A percentile compares a stretch with the other conserved stretches of the same genome.
These are phyloP conservation scores for Digitaria exilis DNA, from an alignment of 202 grass and related monocot genomes.

Conservation along the genomic window DNA sequence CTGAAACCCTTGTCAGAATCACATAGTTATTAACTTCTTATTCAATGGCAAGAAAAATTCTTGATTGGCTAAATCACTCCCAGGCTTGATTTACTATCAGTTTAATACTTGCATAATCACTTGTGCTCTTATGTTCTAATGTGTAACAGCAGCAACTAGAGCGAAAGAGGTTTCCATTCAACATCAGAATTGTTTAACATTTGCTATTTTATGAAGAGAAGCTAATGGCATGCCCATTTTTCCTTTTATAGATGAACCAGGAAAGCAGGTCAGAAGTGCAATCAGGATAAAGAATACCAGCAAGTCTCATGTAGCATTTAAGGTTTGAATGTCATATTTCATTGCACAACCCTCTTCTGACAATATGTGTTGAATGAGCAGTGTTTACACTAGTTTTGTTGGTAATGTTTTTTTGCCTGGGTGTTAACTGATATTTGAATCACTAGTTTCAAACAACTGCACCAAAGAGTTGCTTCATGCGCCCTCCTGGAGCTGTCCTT, in stretches of 20 bases:
- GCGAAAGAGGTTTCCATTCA: not conserved
- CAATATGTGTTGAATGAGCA: conserved; percentile 5
- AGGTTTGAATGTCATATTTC: conserved; percentile 55
- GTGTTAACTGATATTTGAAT: conserved; percentile 41
- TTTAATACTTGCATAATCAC: conserved; percentile 10
- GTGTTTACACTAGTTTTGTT: conserved; percentile 27
- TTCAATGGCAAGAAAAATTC: conserved; percentile 22
- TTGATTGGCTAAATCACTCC: conserved; percentile 14
- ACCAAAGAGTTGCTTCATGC: conserved; percentile 98
- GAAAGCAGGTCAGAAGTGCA: conserved; percentile 91
- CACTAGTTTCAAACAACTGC: conserved; percentile 98
- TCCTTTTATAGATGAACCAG: conserved; percentile 81
- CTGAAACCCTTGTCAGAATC: not conserved
- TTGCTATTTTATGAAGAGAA: conserved; percentile 17
- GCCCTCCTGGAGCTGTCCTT: conserved; percentile 91
- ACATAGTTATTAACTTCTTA: conserved; percentile 7
- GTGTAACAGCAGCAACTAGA: not conserved
- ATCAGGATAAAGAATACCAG: conserved; percentile 97
- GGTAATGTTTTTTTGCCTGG: conserved; percentile 15
- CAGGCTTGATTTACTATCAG: conserved; percentile 9
- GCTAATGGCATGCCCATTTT: conserved; percentile 28
- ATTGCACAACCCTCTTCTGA: conserved; percentile 23
- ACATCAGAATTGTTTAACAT: conserved; percentile 1
- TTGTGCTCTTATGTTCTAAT: not conserved
- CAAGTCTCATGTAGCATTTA: conserved; percentile 94